phyloP scores from a whole-genome alignment of 495 filamentous ascomycete genomes.

The Collariella sp. region DNA sequence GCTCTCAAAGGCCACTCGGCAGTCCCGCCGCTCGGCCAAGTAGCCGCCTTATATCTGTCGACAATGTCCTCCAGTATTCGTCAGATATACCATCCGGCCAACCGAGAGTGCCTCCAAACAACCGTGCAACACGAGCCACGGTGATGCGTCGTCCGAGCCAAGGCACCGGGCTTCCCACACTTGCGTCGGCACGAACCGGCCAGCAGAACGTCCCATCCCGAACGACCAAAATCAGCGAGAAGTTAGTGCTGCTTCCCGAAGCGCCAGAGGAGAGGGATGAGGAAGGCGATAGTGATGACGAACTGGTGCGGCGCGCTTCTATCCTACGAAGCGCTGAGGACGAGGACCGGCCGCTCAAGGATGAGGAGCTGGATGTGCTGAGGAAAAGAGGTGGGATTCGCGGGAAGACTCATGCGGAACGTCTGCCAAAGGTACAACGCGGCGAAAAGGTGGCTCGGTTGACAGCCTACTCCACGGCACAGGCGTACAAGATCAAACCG shows the following conservation, averaged over 20 bases:
- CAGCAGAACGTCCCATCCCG: constrained; percentile 75
- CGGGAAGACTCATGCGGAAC: constrained; percentile 91
- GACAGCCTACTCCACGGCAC: constrained; percentile 94
- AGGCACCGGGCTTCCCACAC: constrained; percentile 29
- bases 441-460: constrained; percentile 81
- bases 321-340: constrained; percentile 47
- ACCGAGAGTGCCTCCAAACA: constrained; percentile 61
- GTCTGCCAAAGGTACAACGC: constrained; percentile 79
- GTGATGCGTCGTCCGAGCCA: constrained; percentile 34
- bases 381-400: constrained; percentile 54
- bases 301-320: constrained; percentile 27
- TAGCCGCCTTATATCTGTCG: constrained; percentile 86
- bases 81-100: constrained; percentile 95
- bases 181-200: constrained; percentile 42
- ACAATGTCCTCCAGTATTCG: constrained; percentile 88
- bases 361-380: constrained; percentile 64
- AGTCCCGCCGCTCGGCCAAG: constrained; percentile 28
- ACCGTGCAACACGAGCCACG: constrained; percentile 42
- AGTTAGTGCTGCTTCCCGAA: constrained; percentile 90
- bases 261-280: constrained; percentile 53
- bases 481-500: constrained; percentile 79
- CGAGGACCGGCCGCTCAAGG: constrained; percentile 60
- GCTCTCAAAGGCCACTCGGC: constrained; percentile 10
- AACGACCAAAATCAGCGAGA: constrained; percentile 88
- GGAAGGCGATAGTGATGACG: constrained; percentile 44